These are phyloP conservation scores for Mycena sp. DNA, from an alignment of 1,284 basidiomycete genomes.

Conservation along the genomic window DNA sequence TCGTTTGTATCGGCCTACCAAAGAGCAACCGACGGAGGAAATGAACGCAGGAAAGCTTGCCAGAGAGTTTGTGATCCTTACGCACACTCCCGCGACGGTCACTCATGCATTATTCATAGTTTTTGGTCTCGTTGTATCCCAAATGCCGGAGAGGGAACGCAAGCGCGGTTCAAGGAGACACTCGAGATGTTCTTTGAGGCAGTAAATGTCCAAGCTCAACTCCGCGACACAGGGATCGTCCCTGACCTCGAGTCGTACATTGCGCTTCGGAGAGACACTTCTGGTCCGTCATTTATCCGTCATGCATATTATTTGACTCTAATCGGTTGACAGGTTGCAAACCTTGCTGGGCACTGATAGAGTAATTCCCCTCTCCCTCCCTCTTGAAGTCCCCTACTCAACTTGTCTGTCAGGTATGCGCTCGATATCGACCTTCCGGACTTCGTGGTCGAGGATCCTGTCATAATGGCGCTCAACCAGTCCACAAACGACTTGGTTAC, in stretches of 20 bases:
- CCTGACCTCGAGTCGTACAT: constrained; percentile 69
- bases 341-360: constrained; percentile 67
- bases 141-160: constrained; percentile 59
- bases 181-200: constrained; percentile 64
- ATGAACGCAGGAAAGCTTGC: constrained; percentile 56
- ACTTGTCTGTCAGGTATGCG: constrained; percentile 49
- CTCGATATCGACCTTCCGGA: constrained; percentile 65
- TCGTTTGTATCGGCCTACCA: constrained; percentile 53
- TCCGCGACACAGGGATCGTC: constrained; percentile 56
- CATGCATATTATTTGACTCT: constrained; percentile 7
- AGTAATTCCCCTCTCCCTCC: constrained; percentile 44
- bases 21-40: constrained; percentile 63
- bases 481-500: constrained; percentile 66
- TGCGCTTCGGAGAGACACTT: constrained; percentile 63
- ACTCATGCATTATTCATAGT: constrained; percentile 42
- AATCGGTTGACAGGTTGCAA: constrained; percentile 54
- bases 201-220: constrained; percentile 59
- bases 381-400: not conserved
- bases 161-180: constrained; percentile 64
- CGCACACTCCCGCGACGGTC: constrained; percentile 11
- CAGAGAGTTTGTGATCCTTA: constrained; percentile 56
- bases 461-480: constrained; percentile 60
- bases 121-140: constrained; percentile 62
- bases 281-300: constrained; percentile 45
- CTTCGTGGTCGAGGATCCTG: constrained; percentile 59